Evolutionary conservation across 768 basidiomycete species (phyloP), one percentile per base, ranked within the genome.

Genomic region (Tylopilus sp.): DNA sequence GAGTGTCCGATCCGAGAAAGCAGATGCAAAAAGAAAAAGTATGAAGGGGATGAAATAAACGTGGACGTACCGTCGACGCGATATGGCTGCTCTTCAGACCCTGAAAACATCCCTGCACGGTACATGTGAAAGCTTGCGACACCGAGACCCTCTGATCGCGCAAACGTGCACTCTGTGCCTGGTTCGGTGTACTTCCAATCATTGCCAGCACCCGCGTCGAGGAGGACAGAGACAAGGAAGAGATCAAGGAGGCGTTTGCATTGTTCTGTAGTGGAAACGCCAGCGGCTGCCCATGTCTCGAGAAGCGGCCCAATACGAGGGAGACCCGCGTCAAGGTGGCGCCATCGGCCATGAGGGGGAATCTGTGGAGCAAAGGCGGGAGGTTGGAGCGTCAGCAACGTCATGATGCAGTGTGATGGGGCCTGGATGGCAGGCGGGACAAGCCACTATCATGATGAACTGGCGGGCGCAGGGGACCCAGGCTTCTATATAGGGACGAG

Each of bases 81-180:
- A 63, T 78, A 78, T 22, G 85, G 85, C 59, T 92, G 81, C 0
- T 68, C 63, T 5, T 60, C 61, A 52, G 45, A 52, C 23, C 83
- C 77, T 13, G 89, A 92, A 71, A 98, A 98, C 42, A 93, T 68
- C 0, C 95, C 95, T 4, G 73, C 68, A 47, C 78, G 68, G 55
- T 97, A 98, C 92, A 98, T 97, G 64, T 89, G 83, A 39, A 92
- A 72, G 61, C 89, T 92, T 0, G 93, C 95, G 6, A 98, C 85
- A 1, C 86, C 95, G 6, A 99, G 72, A 0, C 95, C 95, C 64
- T 85, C 90, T 6, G 80, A 94, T 59, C 87, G 77, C 46, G 72
- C 64, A 67, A 83, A 92, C 0, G 67, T 73, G 50, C 73, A 61
- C 0, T 79, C 80, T 0, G 80, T 78, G 0, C 65, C 71, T 6